phyloP scores from a whole-genome alignment of 2,329 filamentous ascomycete genomes.

The Sporothrix curviconia region DNA sequence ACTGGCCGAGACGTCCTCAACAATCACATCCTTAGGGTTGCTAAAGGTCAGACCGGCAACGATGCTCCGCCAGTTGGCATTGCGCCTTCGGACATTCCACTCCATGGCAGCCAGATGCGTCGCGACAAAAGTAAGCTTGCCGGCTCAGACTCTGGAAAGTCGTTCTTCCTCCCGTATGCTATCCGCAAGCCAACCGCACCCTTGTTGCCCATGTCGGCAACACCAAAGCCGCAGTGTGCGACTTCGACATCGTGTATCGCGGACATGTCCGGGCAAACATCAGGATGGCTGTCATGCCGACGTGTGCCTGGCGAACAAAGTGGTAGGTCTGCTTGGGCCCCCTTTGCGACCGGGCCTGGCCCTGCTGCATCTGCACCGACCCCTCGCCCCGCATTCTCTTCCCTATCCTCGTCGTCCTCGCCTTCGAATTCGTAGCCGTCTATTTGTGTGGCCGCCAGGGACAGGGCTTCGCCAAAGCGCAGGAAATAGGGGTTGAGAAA shows the following conservation, averaged over 20 bases:
- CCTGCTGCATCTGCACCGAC: neutral
- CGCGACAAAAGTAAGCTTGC: slow-evolving; percentile 76
- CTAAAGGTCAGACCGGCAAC: slow-evolving; percentile 73
- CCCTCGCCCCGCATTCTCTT: neutral
- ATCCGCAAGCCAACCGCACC: slow-evolving; percentile 78
- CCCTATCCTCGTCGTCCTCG: slow-evolving; percentile 11
- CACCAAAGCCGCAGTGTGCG: slow-evolving; percentile 78
- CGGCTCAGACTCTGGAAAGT: slow-evolving; percentile 28
- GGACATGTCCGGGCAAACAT: slow-evolving; percentile 65
- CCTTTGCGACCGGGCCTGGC: neutral
- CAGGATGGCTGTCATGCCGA: slow-evolving; percentile 86
- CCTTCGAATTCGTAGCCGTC: neutral
- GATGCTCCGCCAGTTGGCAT: slow-evolving; percentile 82
- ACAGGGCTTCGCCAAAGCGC: slow-evolving; percentile 63
- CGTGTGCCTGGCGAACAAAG: slow-evolving; percentile 63
- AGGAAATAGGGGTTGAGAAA: slow-evolving; percentile 71
- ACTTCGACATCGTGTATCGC: slow-evolving; percentile 61
- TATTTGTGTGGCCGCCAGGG: slow-evolving; percentile 53
- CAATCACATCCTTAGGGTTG: slow-evolving; percentile 38
- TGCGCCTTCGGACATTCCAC: slow-evolving; percentile 64
- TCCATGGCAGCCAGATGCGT: slow-evolving; percentile 89
- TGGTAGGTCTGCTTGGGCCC: slow-evolving; percentile 47
- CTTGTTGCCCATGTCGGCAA: slow-evolving; percentile 91
- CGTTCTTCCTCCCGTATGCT: slow-evolving; percentile 44
- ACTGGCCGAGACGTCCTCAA: neutral